A percentile compares a stretch with the other conserved stretches of the same genome.
Evolutionary conservation across 768 basidiomycete species (phyloP).

Genomic region (Podaxis sp.): DNA sequence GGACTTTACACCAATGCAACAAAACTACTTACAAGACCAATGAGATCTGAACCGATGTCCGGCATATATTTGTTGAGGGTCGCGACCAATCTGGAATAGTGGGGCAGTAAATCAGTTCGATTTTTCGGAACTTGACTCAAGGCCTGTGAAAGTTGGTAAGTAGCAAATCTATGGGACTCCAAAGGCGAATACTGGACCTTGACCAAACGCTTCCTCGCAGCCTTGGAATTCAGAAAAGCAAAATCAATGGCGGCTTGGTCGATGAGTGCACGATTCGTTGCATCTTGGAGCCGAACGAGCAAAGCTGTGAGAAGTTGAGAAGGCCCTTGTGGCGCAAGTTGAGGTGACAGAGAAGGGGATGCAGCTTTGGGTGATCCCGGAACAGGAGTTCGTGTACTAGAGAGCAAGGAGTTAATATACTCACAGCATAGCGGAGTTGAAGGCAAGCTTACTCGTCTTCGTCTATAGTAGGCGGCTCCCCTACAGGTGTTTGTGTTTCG

Average conservation of each 20-base stretch:
- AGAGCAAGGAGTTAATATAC: slow-evolving; percentile 20
- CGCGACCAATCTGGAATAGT: slow-evolving; percentile 88
- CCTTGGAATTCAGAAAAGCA: slow-evolving; percentile 94
- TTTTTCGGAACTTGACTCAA: slow-evolving; percentile 83
- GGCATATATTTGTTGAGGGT: slow-evolving; percentile 92
- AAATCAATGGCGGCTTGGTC: slow-evolving; percentile 97
- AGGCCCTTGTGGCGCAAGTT: slow-evolving; percentile 83
- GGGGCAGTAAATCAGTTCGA: slow-evolving; percentile 86
- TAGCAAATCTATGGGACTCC: neutral
- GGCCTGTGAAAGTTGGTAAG: slow-evolving; percentile 45
- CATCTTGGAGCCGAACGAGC: slow-evolving; percentile 88
- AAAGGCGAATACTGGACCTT: slow-evolving; percentile 49
- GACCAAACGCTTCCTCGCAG: slow-evolving; percentile 86
- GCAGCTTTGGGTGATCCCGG: slow-evolving; percentile 64
- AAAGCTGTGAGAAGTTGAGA: slow-evolving; percentile 90
- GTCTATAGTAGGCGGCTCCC: slow-evolving; percentile 28
- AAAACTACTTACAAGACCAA: slow-evolving; percentile 62
- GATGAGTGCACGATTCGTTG: slow-evolving; percentile 85
- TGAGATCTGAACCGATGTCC: slow-evolving; percentile 82
- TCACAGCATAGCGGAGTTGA: neutral
- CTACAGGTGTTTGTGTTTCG: slow-evolving; percentile 17
- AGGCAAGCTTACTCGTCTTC: slow-evolving; percentile 42
- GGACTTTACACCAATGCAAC: neutral
- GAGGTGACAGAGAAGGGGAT: slow-evolving; percentile 62
- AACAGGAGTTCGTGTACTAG: slow-evolving; percentile 57